Evolutionary conservation across 768 basidiomycete species (phyloP).

Genomic region (Rhodotorula kratochvilovae): DNA sequence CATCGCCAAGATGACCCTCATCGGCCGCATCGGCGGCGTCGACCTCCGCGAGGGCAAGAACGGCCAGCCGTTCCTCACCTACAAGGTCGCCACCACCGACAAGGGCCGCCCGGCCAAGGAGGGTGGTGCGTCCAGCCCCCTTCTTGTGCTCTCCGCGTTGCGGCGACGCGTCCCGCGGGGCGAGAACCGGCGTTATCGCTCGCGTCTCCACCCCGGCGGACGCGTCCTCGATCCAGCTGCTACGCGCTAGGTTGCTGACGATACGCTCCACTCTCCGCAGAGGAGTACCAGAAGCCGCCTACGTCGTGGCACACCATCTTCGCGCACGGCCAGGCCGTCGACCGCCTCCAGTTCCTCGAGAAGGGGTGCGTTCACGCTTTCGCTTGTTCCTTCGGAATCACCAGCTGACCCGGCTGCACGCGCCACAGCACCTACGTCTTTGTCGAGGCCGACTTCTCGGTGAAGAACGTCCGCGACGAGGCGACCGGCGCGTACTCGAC

Average conservation of each 20-base stretch:
- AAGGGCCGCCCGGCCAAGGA: constrained; percentile 16
- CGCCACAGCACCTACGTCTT: constrained; percentile 58
- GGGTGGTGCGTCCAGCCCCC: constrained; percentile 24
- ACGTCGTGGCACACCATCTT: constrained; percentile 73
- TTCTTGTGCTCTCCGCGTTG: too few relatives aligned
- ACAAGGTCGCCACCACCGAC: constrained; percentile 70
- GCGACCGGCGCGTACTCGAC: constrained; percentile 21
- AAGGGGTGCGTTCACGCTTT: constrained; percentile 55
- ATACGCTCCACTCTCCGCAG: not conserved
- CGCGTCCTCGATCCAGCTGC: too few relatives aligned
- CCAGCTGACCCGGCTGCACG: not conserved
- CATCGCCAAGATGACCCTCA: constrained; percentile 67
- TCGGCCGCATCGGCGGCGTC: constrained; percentile 67
- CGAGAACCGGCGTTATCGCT: too few relatives aligned
- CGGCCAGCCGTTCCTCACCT: constrained; percentile 78
- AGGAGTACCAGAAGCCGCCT: constrained; percentile 56
- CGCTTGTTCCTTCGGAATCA: too few relatives aligned
- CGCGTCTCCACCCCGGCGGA: not conserved
- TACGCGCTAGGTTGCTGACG: not conserved
- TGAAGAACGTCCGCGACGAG: constrained; percentile 26
- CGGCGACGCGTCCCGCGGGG: too few relatives aligned
- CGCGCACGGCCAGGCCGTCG: constrained; percentile 68
- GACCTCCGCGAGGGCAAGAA: constrained; percentile 65
- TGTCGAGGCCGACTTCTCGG: constrained; percentile 64
- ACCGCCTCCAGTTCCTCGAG: constrained; percentile 60